Evolutionary conservation across 2,329 filamentous ascomycete species (phyloP), one percentile per base, ranked within the genome.

Genomic region (Xylaria sp.): DNA sequence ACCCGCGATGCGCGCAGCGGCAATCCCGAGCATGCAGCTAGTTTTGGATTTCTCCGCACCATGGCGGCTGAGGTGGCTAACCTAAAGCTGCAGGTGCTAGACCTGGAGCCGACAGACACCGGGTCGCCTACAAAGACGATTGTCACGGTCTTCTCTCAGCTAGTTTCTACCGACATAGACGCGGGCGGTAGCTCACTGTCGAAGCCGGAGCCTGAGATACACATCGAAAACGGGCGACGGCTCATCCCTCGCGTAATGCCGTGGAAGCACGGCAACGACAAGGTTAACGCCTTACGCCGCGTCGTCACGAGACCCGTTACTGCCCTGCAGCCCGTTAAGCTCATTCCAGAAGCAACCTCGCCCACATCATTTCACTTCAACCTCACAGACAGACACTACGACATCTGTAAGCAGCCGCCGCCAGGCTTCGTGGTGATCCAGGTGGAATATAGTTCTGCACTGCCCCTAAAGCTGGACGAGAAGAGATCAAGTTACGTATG

Each of bases 201-300:
- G 77, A 70, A 71, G 0, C 65, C 73, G 17, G 82, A 83, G 69
- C 75, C 75, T 0, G 82, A 83, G 73, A 74, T 84, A 2, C 77
- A 82, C 48, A 72, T 83, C 1, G 74, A 81, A 44, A 63, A 74
- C 2, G 79, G 79, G 0, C 70, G 54, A 4, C 77, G 78, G 0
- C 68, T 81, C 0, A 74, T 84, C 2, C 80, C 82, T 0, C 80
- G 83, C 0, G 73, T 84, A 3, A 20, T 83, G 1, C 81, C 83
- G 0, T 81, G 80, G 73, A 76, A 78, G 48, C 65, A 75, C 1
- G 79, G 74, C 6, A 84, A 83, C 63, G 75, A 81, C 46, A 76
- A 80, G 0, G 71, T 79, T 57, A 84, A 83, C 59, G 77, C 81
- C 1, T 61, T 76, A 1, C 79, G 82, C 7, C 77, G 82, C 6